phyloP scores from a whole-genome alignment of 768 basidiomycete genomes.

The Butyriboletus loyo region DNA sequence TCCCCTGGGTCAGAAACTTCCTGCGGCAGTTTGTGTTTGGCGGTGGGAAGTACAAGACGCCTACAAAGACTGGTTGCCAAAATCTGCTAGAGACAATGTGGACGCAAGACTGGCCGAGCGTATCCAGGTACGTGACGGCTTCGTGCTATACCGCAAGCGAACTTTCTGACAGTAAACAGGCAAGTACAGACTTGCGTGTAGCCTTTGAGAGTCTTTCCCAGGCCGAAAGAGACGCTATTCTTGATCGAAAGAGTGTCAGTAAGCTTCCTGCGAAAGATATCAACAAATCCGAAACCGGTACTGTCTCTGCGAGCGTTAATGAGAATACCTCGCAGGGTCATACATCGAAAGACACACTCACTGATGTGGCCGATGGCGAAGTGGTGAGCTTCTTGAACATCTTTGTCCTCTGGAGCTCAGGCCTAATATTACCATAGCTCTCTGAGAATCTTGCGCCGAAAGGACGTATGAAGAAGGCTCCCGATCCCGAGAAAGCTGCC shows the following conservation, averaged over 20 bases:
- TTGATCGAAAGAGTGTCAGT: conserved; percentile 46
- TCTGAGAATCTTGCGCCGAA: conserved; percentile 28
- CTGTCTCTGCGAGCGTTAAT: conserved; percentile 1
- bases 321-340: conserved; percentile 21
- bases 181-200: conserved; percentile 50
- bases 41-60: conserved; percentile 78
- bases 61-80: conserved; percentile 62
- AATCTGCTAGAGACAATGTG: conserved; percentile 59
- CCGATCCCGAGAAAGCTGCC: conserved; percentile 52
- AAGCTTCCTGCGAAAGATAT: conserved; percentile 36
- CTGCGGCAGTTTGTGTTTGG: conserved; percentile 72
- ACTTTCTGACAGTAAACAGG: conserved; percentile 38
- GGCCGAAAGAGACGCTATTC: conserved; percentile 51
- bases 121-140: conserved; percentile 45
- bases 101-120: conserved; percentile 63
- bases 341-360: conserved; percentile 26
- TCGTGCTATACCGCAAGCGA: neutral
- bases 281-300: conserved; percentile 18
- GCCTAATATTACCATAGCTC: conserved; percentile 6
- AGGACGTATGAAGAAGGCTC: conserved; percentile 47
- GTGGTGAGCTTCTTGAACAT: conserved; percentile 28
- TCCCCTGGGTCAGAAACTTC: conserved; percentile 47
- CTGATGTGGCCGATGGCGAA: conserved; percentile 39
- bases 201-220: conserved; percentile 58
- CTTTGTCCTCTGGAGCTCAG: neutral